A percentile compares a stretch with the other conserved stretches of the same genome.
Conservation (phyloP, 148 eudicot species). For the Salicornia ramosissima region DNA sequence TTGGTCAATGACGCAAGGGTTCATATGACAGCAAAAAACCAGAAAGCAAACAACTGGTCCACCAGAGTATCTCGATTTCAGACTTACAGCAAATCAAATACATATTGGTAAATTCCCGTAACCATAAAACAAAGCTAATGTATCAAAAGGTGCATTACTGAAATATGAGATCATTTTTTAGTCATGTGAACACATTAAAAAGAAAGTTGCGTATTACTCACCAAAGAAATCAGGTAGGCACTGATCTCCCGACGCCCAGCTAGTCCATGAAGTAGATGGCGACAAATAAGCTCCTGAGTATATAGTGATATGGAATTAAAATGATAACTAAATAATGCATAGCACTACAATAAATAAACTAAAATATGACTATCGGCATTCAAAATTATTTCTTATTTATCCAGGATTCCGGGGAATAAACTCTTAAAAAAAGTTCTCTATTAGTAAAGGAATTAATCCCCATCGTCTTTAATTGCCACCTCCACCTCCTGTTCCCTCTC, state of each 20-base stretch:
- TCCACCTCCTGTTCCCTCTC: no score
- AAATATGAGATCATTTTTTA: background rate
- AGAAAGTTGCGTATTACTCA: constrained; percentile 32
- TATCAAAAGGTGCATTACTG: background rate
- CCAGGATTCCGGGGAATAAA: no score
- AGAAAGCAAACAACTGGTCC: background rate
- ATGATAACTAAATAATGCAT: no score
- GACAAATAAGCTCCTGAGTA: constrained; percentile 80
- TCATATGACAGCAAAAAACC: background rate
- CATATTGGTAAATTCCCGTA: background rate
- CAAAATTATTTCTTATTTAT: no score
- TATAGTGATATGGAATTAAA: background rate
- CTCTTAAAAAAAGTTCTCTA: no score
- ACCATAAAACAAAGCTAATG: background rate
- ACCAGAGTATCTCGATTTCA: background rate
- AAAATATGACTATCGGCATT: no score
- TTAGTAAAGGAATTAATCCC: no score
- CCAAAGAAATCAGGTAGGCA: constrained; percentile 65
- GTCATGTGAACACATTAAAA: background rate
- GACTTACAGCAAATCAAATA: background rate
- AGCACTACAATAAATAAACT: no score
- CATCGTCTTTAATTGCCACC: no score
- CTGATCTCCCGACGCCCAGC: constrained; percentile 65
- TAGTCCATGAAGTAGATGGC: constrained; percentile 76
- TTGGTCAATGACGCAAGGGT: no score